These are phyloP conservation scores for Hymenoscyphus linearis DNA, from an alignment of 2,329 filamentous ascomycete genomes.

Conservation along the genomic window DNA sequence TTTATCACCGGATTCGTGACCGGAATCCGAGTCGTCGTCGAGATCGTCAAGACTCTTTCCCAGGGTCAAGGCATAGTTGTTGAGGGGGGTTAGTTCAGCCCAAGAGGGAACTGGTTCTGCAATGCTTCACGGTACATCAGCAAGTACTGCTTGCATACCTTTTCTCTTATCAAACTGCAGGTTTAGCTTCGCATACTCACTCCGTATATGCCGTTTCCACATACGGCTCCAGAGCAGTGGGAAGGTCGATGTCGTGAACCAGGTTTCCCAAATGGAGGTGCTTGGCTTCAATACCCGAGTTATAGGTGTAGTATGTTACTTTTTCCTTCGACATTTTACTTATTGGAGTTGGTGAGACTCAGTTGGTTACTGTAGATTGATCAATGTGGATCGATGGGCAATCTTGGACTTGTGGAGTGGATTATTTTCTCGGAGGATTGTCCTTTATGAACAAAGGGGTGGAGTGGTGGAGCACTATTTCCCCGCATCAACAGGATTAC, in stretches of 20 bases:
- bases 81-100: conserved; percentile 13
- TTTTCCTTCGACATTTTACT: conserved; percentile 6
- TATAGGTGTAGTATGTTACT: conserved; percentile 21
- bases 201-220: conserved; percentile 21
- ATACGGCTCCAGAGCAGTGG: conserved; percentile 18
- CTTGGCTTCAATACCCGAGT: conserved; percentile 18
- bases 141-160: not conserved
- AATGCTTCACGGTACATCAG: conserved; percentile 8
- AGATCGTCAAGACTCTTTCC: conserved; percentile 14
- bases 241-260: conserved; percentile 20
- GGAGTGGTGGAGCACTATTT: not conserved
- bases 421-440: not conserved
- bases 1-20: conserved; percentile 10
- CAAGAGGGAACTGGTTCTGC: conserved; percentile 17
- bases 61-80: conserved; percentile 23
- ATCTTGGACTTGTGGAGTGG: not conserved
- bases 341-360: not conserved
- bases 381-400: not conserved
- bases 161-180: no score
- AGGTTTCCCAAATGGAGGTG: conserved; percentile 23
- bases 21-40: conserved; percentile 9
- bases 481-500: not conserved
- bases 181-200: conserved; percentile 8
- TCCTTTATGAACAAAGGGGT: not conserved
- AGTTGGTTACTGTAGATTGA: not conserved